phyloP scores from a whole-genome alignment of 2,329 filamentous ascomycete species.

The Pseudopyrenochaeta lycopersici region DNA sequence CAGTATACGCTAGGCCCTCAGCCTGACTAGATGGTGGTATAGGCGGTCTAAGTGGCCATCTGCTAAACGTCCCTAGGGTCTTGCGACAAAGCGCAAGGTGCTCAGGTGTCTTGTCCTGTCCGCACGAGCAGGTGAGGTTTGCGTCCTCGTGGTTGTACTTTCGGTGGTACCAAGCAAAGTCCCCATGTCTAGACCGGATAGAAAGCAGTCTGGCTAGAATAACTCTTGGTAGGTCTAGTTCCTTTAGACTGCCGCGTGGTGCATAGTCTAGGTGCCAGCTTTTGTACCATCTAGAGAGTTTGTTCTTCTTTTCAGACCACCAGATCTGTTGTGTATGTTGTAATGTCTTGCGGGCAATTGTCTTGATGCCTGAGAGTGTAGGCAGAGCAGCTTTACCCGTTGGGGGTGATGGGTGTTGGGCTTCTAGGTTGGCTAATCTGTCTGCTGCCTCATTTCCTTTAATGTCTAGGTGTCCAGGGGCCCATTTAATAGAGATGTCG shows the following conservation, averaged over 20 bases:
- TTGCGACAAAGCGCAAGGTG: slow-evolving; percentile 4
- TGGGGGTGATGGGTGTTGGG: neutral
- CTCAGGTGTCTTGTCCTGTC: neutral
- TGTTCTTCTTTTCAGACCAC: slow-evolving; percentile 3
- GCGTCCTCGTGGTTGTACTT: slow-evolving; percentile 15
- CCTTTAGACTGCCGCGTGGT: neutral
- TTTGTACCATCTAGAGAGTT: slow-evolving; percentile 7
- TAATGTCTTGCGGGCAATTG: neutral
- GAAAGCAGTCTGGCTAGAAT: slow-evolving; percentile 5
- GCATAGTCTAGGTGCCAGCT: slow-evolving; percentile 2
- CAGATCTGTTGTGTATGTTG: neutral
- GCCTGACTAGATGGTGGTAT: neutral
- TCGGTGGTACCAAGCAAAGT: slow-evolving; percentile 13
- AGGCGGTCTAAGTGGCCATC: slow-evolving; percentile 2
- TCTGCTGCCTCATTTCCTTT: neutral
- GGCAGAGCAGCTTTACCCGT: neutral
- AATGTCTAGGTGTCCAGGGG: slow-evolving; percentile 4
- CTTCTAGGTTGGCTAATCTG: neutral
- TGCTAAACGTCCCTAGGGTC: neutral
- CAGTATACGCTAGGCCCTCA: no score
- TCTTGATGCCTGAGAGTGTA: slow-evolving; percentile 1
- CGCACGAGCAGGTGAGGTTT: slow-evolving; percentile 2
- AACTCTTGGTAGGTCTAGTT: slow-evolving; percentile 4
- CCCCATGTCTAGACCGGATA: slow-evolving; percentile 5
- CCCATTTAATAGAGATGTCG: neutral